Conservation (phyloP, 1,284 basidiomycete genomes). For the Cryptococcus wingfieldii region DNA sequence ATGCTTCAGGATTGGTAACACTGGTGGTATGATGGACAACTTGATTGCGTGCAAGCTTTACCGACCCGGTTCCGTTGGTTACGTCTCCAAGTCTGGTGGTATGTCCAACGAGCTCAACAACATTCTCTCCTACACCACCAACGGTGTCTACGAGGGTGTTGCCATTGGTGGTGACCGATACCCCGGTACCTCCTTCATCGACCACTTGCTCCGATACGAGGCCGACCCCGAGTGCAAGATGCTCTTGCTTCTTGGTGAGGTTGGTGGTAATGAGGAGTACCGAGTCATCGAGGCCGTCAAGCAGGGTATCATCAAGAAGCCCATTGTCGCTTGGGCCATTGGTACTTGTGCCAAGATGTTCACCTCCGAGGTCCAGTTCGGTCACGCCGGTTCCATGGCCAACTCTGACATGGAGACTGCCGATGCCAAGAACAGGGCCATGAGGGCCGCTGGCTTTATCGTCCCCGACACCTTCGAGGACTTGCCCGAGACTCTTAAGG, state of each 20-base stretch:
- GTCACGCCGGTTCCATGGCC: slow-evolving; percentile 96
- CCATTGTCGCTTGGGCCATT: slow-evolving; percentile 98
- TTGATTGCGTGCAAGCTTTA: slow-evolving; percentile 98
- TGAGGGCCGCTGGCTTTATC: slow-evolving; percentile 92
- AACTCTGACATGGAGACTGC: slow-evolving; percentile 97
- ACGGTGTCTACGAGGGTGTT: slow-evolving; percentile 99
- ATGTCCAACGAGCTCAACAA: slow-evolving; percentile 99
- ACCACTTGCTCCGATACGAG: slow-evolving; percentile 97
- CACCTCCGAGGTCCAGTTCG: slow-evolving; percentile 97
- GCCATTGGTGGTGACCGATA: slow-evolving; percentile 99
- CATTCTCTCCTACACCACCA: slow-evolving; percentile 94
- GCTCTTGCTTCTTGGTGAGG: slow-evolving; percentile 96
- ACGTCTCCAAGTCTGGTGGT: slow-evolving; percentile 98
- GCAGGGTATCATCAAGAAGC: slow-evolving; percentile 90
- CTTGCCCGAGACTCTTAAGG: slow-evolving; percentile 75
- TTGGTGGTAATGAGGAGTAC: slow-evolving; percentile 98
- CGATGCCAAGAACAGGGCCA: slow-evolving; percentile 93
- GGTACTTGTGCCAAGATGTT: slow-evolving; percentile 99
- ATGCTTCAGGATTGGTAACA: slow-evolving; percentile 99
- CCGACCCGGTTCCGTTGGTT: slow-evolving; percentile 93
- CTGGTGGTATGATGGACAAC: slow-evolving; percentile 99
- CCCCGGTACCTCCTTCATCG: slow-evolving; percentile 97
- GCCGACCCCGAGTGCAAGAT: slow-evolving; percentile 97
- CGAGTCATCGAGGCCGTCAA: slow-evolving; percentile 98
- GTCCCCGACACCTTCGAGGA: slow-evolving; percentile 98